A percentile compares a stretch with the other conserved stretches of the same genome.
phyloP scores from a whole-genome alignment of 1,284 basidiomycete genomes.

The Rhodotorula glutinis region DNA sequence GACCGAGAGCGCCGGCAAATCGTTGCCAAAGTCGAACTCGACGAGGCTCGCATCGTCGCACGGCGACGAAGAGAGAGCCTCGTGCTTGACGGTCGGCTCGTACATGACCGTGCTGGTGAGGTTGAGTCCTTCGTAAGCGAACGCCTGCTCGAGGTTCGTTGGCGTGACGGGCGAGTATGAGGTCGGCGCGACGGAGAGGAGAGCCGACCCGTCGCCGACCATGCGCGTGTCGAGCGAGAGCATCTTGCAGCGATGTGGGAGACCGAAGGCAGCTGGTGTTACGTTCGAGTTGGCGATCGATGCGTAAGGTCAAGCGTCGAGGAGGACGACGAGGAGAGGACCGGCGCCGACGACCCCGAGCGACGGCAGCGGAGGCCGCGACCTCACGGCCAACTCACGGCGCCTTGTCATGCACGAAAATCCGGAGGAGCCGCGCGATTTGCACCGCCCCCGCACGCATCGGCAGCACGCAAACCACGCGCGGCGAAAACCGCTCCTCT shows the following conservation, averaged over 20 bases:
- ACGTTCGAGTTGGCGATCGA: neutral
- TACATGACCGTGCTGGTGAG: neutral
- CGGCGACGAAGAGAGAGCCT: no score
- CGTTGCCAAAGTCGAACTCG: neutral
- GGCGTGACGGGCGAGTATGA: slow-evolving; percentile 3
- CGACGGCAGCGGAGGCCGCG: no score
- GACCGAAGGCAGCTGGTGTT: neutral
- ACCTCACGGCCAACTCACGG: no score
- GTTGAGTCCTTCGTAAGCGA: slow-evolving; percentile 2
- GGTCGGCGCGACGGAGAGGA: neutral
- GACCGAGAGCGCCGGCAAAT: neutral
- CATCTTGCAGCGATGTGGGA: neutral
- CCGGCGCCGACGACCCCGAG: no score
- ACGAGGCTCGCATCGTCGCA: neutral
- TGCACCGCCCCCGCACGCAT: no score
- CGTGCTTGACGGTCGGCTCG: neutral
- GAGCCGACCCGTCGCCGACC: neutral
- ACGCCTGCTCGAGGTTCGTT: neutral
- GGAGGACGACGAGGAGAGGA: no score
- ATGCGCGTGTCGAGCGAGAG: neutral
- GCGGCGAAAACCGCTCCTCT: no score
- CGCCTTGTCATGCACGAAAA: no score
- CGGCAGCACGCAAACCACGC: no score
- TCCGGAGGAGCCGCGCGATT: no score
- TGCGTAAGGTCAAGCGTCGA: neutral